A percentile compares a stretch with the other conserved stretches of the same genome.
Evolutionary conservation across 805 yeast species (phyloP).

Genomic region (Diddensiella caesifluorescens): DNA sequence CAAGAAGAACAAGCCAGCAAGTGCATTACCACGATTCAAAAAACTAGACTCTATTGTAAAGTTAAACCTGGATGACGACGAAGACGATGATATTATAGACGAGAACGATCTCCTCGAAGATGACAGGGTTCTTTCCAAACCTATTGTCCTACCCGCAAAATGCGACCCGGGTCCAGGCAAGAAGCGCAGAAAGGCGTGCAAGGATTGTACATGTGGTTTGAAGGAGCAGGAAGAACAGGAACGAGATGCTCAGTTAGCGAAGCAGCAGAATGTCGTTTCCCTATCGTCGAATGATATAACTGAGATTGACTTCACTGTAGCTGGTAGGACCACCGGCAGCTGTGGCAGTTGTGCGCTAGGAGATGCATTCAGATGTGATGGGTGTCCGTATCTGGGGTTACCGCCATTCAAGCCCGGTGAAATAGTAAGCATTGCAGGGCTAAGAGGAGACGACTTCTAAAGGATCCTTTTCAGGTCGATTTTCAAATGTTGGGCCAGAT

Average conservation of each 20-base stretch:
- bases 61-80: constrained; percentile 39
- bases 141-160: constrained; percentile 52
- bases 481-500: neutral
- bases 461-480: neutral
- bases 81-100: constrained; percentile 48
- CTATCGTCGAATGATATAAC: constrained; percentile 66
- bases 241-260: constrained; percentile 39
- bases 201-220: constrained; percentile 96
- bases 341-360: constrained; percentile 97
- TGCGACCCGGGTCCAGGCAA: constrained; percentile 46
- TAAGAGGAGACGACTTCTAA: constrained; percentile 61
- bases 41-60: constrained; percentile 35
- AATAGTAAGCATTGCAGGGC: constrained; percentile 64
- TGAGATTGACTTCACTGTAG: constrained; percentile 92
- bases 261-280: constrained; percentile 53
- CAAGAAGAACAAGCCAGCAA: constrained; percentile 16
- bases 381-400: constrained; percentile 93
- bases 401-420: constrained; percentile 99
- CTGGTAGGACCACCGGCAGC: constrained; percentile 89
- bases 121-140: constrained; percentile 21
- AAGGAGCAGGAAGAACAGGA: constrained; percentile 69
- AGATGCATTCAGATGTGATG: constrained; percentile 97
- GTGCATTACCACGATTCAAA: constrained; percentile 23
- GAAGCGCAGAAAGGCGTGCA: constrained; percentile 87
- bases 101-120: constrained; percentile 49